Evolutionary conservation across 441 rosid species (phyloP).

Genomic region (Codiaeum variegatum): DNA sequence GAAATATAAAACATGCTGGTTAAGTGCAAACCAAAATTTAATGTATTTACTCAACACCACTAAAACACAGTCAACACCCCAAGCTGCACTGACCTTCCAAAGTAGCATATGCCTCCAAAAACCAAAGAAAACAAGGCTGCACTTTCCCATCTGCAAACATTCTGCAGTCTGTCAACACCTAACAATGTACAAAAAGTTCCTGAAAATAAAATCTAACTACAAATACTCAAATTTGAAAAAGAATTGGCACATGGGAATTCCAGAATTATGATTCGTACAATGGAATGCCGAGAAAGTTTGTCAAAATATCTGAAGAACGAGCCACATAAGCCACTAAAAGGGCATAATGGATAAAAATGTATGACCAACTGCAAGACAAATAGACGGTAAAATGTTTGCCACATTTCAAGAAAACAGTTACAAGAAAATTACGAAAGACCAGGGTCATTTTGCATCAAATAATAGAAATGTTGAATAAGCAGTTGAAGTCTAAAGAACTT

Average conservation of each 20-base stretch:
- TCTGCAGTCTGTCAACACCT: conserved; percentile 33
- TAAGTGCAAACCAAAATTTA: background rate
- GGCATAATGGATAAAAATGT: conserved; percentile 81
- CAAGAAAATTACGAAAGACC: background rate
- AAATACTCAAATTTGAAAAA: background rate
- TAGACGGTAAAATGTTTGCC: background rate
- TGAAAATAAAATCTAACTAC: conserved; percentile 8
- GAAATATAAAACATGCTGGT: background rate
- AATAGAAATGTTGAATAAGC: background rate
- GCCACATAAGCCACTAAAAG: conserved; percentile 91
- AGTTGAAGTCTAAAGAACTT: background rate
- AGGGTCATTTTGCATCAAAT: background rate
- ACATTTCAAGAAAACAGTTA: background rate
- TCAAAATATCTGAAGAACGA: conserved; percentile 87
- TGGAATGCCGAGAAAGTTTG: conserved; percentile 72
- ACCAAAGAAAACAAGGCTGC: conserved; percentile 67
- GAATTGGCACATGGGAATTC: conserved; percentile 8
- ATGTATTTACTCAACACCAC: background rate
- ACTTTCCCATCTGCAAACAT: conserved; percentile 88
- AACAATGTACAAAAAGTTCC: conserved; percentile 16
- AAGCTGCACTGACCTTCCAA: conserved; percentile 62
- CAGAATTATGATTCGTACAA: conserved; percentile 41
- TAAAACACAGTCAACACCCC: background rate
- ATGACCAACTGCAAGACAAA: conserved; percentile 78
- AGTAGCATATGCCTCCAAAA: conserved; percentile 80